These are phyloP conservation scores for Myriangium duriaei DNA, from an alignment of 2,329 filamentous ascomycete genomes.

Conservation along the genomic window DNA sequence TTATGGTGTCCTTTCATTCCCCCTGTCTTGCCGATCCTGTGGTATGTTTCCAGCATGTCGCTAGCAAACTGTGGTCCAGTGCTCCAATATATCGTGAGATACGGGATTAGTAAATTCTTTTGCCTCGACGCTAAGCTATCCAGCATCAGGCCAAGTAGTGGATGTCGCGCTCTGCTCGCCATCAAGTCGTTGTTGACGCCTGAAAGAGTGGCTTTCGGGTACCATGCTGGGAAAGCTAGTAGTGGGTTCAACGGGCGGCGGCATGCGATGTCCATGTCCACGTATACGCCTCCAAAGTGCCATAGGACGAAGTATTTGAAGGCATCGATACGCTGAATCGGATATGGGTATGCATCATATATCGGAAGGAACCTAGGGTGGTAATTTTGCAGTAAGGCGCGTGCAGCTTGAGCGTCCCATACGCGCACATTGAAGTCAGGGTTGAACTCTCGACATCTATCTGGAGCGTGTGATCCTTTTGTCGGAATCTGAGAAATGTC, in stretches of 20 bases:
- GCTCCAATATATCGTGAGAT: conserved; percentile 21
- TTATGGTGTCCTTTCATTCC: not conserved
- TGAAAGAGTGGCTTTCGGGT: conserved; percentile 55
- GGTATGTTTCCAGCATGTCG: conserved; percentile 18
- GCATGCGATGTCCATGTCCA: conserved; percentile 44
- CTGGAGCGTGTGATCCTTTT: conserved; percentile 13
- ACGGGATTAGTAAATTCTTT: conserved; percentile 6
- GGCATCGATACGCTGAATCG: conserved; percentile 19
- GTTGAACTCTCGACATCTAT: conserved; percentile 11
- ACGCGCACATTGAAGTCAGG: conserved; percentile 11
- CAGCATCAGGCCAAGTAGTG: conserved; percentile 15
- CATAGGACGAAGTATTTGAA: conserved; percentile 19
- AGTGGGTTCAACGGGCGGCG: conserved; percentile 52
- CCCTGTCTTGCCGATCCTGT: conserved; percentile 8
- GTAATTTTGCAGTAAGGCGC: conserved; percentile 12
- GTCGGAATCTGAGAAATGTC: conserved; percentile 12
- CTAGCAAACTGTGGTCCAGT: conserved; percentile 21
- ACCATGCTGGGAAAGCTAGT: conserved; percentile 53
- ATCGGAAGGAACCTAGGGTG: conserved; percentile 49
- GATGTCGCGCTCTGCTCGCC: conserved; percentile 27
- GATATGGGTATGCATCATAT: conserved; percentile 21
- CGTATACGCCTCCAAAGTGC: conserved; percentile 19
- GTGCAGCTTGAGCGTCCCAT: conserved; percentile 13
- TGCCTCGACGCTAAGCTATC: not conserved
- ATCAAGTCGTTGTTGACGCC: conserved; percentile 69